Evolutionary conservation across 108 stramenopile species (phyloP).

Genomic region (Cylindrotheca closterium): DNA sequence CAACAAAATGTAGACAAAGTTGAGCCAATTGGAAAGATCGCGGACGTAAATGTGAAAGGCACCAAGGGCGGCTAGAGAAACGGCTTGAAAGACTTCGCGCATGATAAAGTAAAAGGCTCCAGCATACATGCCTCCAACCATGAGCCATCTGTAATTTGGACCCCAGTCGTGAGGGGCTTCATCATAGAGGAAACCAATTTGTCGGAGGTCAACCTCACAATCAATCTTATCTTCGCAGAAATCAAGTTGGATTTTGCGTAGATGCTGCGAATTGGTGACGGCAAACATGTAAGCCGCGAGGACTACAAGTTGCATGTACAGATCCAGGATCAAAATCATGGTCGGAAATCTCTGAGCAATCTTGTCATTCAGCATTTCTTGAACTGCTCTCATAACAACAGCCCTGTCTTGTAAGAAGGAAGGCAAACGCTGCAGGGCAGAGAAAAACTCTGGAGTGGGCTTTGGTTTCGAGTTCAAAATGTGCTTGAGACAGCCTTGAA

Average conservation of each 20-base stretch:
- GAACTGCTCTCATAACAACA: slow-evolving; percentile 57
- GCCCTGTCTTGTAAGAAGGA: slow-evolving; percentile 65
- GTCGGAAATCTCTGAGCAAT: slow-evolving; percentile 73
- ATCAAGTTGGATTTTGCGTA: not conserved
- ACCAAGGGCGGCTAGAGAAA: slow-evolving; percentile 49
- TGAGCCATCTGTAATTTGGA: slow-evolving; percentile 9
- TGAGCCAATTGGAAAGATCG: slow-evolving; percentile 66
- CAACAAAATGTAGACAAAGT: slow-evolving; percentile 44
- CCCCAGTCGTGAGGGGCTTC: slow-evolving; percentile 14
- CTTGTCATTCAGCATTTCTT: slow-evolving; percentile 60
- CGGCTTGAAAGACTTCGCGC: slow-evolving; percentile 60
- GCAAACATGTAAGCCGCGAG: slow-evolving; percentile 10
- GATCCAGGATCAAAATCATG: slow-evolving; percentile 45
- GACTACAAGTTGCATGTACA: slow-evolving; percentile 36
- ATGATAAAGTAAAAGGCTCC: slow-evolving; percentile 59
- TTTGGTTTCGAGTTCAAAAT: slow-evolving; percentile 60
- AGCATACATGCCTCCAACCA: slow-evolving; percentile 28
- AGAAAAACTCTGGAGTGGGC: slow-evolving; percentile 73
- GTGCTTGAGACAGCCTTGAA: slow-evolving; percentile 50
- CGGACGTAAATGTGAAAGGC: slow-evolving; percentile 50
- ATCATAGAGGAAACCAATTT: slow-evolving; percentile 1
- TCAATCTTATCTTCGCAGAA: no score
- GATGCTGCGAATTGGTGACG: not conserved
- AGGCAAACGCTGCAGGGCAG: slow-evolving; percentile 69
- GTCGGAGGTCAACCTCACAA: no score